A percentile compares a stretch with the other conserved stretches of the same genome.
phyloP scores from a whole-genome alignment of 805 yeast genomes.

The Wickerhamomyces xylosicus region DNA sequence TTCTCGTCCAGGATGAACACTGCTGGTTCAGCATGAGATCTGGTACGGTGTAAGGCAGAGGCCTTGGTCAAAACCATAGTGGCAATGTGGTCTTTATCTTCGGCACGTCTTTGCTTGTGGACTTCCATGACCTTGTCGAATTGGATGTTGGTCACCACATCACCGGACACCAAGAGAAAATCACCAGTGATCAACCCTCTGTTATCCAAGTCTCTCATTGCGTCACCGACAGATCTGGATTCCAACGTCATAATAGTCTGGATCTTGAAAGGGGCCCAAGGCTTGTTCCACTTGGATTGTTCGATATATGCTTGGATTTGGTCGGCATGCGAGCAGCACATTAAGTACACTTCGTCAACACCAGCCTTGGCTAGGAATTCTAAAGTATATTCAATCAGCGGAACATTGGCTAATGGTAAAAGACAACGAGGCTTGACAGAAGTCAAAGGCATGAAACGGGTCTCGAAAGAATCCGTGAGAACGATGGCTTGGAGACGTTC shows the following conservation, averaged over 20 bases:
- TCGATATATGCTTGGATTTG: conserved; percentile 78
- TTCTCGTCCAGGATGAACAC: conserved; percentile 70
- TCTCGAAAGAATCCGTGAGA: conserved; percentile 86
- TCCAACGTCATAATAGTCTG: conserved; percentile 77
- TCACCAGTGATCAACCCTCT: conserved; percentile 86
- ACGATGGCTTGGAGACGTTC: conserved; percentile 89
- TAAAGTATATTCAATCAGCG: conserved; percentile 87
- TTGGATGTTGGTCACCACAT: conserved; percentile 88
- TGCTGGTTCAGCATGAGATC: conserved; percentile 76
- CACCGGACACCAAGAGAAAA: conserved; percentile 85
- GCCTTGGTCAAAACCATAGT: conserved; percentile 91
- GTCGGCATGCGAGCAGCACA: conserved; percentile 87
- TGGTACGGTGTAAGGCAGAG: conserved; percentile 71
- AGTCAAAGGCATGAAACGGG: conserved; percentile 88
- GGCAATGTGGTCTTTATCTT: conserved; percentile 84
- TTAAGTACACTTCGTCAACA: conserved; percentile 79
- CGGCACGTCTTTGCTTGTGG: conserved; percentile 60
- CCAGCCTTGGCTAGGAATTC: conserved; percentile 90
- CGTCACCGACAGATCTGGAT: conserved; percentile 90
- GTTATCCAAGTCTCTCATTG: conserved; percentile 91
- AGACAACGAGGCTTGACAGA: conserved; percentile 81
- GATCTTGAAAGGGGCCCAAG: conserved; percentile 73
- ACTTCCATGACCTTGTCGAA: conserved; percentile 60
- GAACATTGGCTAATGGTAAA: conserved; percentile 86
- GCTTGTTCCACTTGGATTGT: conserved; percentile 53